phyloP scores from a whole-genome alignment of 805 yeast genomes.

The Maudiozyma pseudohumilis region DNA sequence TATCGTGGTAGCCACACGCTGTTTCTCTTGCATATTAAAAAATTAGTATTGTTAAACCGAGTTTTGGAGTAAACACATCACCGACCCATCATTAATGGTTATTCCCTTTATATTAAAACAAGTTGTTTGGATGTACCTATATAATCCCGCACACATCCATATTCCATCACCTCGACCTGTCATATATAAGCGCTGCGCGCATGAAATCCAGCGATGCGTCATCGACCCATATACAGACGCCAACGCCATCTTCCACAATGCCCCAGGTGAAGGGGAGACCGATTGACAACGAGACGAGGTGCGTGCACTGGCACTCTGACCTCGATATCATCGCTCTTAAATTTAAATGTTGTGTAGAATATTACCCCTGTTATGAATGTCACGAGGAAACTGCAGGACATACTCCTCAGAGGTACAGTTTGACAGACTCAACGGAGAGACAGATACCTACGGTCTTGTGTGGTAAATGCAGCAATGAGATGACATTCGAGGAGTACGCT shows the following conservation, averaged over 20 bases:
- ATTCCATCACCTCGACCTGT: too few species aligned
- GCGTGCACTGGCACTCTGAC: constrained; percentile 27
- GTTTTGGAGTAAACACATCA: too few species aligned
- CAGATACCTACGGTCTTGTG: constrained; percentile 17
- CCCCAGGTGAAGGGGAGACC: constrained; percentile 11
- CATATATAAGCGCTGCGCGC: too few species aligned
- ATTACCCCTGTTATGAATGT: constrained; percentile 26
- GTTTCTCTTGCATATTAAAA: too few species aligned
- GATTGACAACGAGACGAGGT: constrained; percentile 23
- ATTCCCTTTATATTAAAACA: too few species aligned
- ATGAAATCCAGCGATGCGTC: too few species aligned
- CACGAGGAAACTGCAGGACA: constrained; percentile 19
- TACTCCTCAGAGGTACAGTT: constrained; percentile 8
- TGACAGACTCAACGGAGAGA: constrained; percentile 3
- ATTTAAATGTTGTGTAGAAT: constrained; percentile 25
- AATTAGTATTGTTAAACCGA: too few species aligned
- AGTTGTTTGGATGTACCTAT: too few species aligned
- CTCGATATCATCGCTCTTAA: constrained; percentile 26
- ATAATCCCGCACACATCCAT: too few species aligned
- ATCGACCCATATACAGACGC: too few species aligned
- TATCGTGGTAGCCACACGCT: too few species aligned
- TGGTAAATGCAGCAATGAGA: constrained; percentile 22
- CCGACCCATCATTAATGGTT: too few species aligned
- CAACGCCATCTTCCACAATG: neutral
- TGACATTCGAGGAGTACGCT: constrained; percentile 22